These are phyloP conservation scores for Colletotrichum chlorophyti DNA, from an alignment of 2,329 filamentous ascomycete genomes.

Conservation along the genomic window DNA sequence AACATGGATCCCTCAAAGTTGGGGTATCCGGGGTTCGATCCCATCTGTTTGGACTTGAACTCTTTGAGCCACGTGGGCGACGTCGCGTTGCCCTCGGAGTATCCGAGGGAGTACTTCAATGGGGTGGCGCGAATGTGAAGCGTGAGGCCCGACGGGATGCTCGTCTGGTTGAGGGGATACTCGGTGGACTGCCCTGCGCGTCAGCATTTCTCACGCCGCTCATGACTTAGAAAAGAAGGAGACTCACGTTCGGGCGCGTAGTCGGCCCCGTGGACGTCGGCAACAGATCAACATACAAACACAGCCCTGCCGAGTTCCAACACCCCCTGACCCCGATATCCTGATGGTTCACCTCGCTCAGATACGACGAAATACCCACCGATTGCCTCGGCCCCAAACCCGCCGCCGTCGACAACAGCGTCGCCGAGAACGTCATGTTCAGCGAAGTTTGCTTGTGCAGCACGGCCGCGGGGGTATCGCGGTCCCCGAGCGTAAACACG, in stretches of 20 bases:
- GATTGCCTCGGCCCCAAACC: slow-evolving; percentile 31
- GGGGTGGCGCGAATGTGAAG: slow-evolving; percentile 34
- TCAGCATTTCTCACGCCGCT: not conserved
- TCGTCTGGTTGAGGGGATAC: slow-evolving; percentile 11
- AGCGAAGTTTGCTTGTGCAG: slow-evolving; percentile 38
- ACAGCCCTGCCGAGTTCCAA: slow-evolving; percentile 30
- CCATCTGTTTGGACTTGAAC: slow-evolving; percentile 24
- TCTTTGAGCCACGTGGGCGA: slow-evolving; percentile 28
- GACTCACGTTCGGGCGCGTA: slow-evolving; percentile 16
- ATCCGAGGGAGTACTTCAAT: slow-evolving; percentile 33
- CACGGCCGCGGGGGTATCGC: slow-evolving; percentile 37
- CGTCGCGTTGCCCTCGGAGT: slow-evolving; percentile 18
- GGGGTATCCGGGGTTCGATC: slow-evolving; percentile 20
- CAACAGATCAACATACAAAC: slow-evolving; percentile 23
- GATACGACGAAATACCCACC: slow-evolving; percentile 36
- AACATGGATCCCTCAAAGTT: slow-evolving; percentile 34
- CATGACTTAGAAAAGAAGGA: not conserved
- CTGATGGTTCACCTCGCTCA: slow-evolving; percentile 35
- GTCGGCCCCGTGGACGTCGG: slow-evolving; percentile 8
- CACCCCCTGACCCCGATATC: slow-evolving; percentile 37
- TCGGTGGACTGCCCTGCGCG: slow-evolving; percentile 6
- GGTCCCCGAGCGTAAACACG: slow-evolving; percentile 36
- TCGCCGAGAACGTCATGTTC: slow-evolving; percentile 39
- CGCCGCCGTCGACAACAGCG: slow-evolving; percentile 23
- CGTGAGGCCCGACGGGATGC: slow-evolving; percentile 19